A percentile compares a stretch with the other conserved stretches of the same genome.
Conservation (phyloP, 1,284 basidiomycete species). For the Papiliotrema fonsecae region DNA sequence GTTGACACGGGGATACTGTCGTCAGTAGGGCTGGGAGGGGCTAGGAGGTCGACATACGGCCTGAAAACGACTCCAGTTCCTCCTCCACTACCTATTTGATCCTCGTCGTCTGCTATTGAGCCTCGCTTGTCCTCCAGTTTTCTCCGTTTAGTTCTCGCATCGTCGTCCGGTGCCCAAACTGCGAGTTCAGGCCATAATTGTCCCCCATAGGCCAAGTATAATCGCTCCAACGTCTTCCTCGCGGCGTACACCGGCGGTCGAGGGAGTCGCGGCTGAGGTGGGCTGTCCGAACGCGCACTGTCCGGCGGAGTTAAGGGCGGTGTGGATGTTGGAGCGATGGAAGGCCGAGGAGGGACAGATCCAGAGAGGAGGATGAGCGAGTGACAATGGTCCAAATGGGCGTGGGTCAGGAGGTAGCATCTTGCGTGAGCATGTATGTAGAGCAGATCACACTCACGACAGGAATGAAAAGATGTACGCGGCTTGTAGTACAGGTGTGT, state of each 20-base stretch:
- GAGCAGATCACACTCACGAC: constrained; percentile 23
- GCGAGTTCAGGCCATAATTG: constrained; percentile 46
- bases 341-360: constrained; percentile 29
- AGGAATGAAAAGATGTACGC: constrained; percentile 44
- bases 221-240: constrained; percentile 30
- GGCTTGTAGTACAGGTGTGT: constrained; percentile 40
- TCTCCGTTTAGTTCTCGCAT: neutral
- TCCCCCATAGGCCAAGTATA: constrained; percentile 39
- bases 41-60: constrained; percentile 20
- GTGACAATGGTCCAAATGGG: constrained; percentile 44
- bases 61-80: constrained; percentile 28
- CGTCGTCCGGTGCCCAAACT: constrained; percentile 25
- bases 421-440: constrained; percentile 17
- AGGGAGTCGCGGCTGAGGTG: constrained; percentile 3
- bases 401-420: constrained; percentile 47
- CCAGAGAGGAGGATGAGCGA: constrained; percentile 45
- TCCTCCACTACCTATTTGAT: constrained; percentile 3
- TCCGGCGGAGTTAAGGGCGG: constrained; percentile 7
- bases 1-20: constrained; percentile 8
- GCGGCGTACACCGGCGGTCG: constrained; percentile 39
- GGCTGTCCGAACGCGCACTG: neutral
- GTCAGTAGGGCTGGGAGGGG: neutral
- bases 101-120: neutral
- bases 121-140: neutral
- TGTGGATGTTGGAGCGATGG: constrained; percentile 6